Evolutionary conservation across 2,329 filamentous ascomycete species (phyloP).

Genomic region (Trichocomaceae sp.): DNA sequence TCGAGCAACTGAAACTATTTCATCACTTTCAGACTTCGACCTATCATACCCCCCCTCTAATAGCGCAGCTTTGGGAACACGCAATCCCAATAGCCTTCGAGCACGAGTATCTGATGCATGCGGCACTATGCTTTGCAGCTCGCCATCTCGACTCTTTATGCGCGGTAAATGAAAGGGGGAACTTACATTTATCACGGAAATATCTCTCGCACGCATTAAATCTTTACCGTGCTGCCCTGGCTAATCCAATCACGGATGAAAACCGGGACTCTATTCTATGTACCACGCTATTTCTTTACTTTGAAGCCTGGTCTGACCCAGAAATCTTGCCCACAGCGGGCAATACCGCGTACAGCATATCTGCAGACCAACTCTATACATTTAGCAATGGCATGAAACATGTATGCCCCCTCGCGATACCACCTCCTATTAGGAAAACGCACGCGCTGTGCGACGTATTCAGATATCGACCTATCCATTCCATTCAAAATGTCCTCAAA

Average conservation of each 20-base stretch:
- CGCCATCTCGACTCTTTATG: conserved; percentile 1
- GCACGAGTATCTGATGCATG: conserved; percentile 11
- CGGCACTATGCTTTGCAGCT: conserved; percentile 6
- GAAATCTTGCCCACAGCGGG: background rate
- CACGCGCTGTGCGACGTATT: background rate
- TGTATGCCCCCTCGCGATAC: background rate
- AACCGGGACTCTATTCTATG: conserved; percentile 7
- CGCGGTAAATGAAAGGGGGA: background rate
- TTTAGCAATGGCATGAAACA: conserved; percentile 2
- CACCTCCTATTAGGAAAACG: background rate
- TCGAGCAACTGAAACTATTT: conserved; percentile 8
- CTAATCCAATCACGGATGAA: background rate
- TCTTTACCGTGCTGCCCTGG: conserved; percentile 3
- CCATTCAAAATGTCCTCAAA: background rate
- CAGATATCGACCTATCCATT: conserved; percentile 2
- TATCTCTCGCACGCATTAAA: conserved; percentile 6
- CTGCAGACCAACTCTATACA: conserved; percentile 4
- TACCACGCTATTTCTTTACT: conserved; percentile 11
- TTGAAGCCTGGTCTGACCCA: conserved; percentile 6
- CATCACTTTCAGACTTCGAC: conserved; percentile 12
- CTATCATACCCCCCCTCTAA: conserved; percentile 1
- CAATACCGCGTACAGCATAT: background rate
- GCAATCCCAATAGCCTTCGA: conserved; percentile 8
- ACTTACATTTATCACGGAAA: background rate
- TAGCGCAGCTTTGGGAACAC: conserved; percentile 6